Evolutionary conservation across 208 protist genomes (phyloP).

Genomic region (Lotmaria passim): DNA sequence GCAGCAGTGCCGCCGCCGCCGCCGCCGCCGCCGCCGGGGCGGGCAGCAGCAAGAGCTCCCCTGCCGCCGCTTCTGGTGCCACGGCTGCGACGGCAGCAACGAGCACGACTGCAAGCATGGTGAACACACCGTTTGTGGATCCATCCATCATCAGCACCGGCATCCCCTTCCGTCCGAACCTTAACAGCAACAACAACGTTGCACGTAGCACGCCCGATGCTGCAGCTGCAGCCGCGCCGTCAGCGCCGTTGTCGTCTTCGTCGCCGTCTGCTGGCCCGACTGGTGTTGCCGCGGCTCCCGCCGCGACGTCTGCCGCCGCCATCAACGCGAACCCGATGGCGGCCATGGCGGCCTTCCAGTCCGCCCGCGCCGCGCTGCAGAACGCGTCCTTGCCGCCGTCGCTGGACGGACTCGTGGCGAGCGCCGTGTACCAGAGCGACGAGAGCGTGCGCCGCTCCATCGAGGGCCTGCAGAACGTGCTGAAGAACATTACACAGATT

Average conservation of each 20-base stretch:
- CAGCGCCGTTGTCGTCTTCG: conserved; percentile 2
- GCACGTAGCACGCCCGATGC: not conserved
- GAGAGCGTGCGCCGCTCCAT: conserved; percentile 58
- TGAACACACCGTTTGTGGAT: conserved; percentile 24
- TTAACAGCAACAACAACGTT: conserved; percentile 6
- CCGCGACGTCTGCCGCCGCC: conserved; percentile 22
- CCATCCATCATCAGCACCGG: conserved; percentile 45
- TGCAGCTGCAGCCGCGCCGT: too few species aligned
- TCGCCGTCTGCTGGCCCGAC: not conserved
- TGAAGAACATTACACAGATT: conserved; percentile 79
- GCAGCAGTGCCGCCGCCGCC: conserved; percentile 4
- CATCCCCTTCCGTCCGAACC: conserved; percentile 25
- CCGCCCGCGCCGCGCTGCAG: conserved; percentile 54
- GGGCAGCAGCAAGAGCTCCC: conserved; percentile 1
- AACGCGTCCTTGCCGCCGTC: conserved; percentile 77
- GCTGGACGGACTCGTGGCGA: conserved; percentile 70
- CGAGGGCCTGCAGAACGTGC: conserved; percentile 60
- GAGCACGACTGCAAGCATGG: not conserved
- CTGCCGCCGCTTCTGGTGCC: not conserved
- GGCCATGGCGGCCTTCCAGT: conserved; percentile 27
- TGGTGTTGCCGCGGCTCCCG: not conserved
- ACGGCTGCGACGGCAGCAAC: conserved; percentile 11
- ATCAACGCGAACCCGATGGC: conserved; percentile 30
- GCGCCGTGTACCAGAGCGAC: conserved; percentile 67
- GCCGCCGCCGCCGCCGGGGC: not conserved